Conservation (phyloP, 2,329 filamentous ascomycete species). For the Purpureocillium takamizusanense region DNA sequence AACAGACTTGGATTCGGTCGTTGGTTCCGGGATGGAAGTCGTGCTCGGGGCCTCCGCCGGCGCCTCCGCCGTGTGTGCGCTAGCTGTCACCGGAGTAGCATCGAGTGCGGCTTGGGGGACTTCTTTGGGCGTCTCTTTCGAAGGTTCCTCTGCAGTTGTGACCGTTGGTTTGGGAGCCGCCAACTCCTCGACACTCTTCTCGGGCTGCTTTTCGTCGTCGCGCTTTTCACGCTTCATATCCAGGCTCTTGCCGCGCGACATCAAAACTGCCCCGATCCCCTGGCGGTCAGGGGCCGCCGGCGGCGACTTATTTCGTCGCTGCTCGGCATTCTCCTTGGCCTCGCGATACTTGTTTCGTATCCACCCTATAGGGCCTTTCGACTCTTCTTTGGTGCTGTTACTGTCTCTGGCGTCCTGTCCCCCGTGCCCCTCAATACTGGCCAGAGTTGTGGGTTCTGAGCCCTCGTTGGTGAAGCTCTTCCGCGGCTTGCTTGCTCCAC, state of each 20-base stretch:
- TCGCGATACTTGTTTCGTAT: conserved; percentile 52
- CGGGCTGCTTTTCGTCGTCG: conserved; percentile 11
- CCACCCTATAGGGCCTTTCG: conserved; percentile 46
- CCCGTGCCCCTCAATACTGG: conserved; percentile 28
- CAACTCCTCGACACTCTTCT: not conserved
- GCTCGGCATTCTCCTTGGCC: conserved; percentile 46
- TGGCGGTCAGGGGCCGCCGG: conserved; percentile 28
- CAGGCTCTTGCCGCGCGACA: conserved; percentile 36
- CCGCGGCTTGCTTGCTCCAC: conserved; percentile 38
- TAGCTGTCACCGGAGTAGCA: not conserved
- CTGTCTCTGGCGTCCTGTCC: conserved; percentile 25
- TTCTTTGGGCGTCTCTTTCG: not conserved
- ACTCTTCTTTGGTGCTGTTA: conserved; percentile 34
- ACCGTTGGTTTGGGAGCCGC: not conserved
- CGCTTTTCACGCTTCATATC: conserved; percentile 33
- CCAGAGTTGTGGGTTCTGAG: conserved; percentile 31
- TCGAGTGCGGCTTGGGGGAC: not conserved
- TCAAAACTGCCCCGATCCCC: conserved; percentile 16
- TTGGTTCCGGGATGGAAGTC: not conserved
- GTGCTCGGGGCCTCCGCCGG: not conserved
- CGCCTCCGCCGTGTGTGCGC: not conserved
- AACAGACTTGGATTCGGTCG: not conserved
- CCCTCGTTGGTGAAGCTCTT: conserved; percentile 44
- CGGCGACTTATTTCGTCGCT: conserved; percentile 48
- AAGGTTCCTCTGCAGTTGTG: not conserved